Evolutionary conservation across 495 filamentous ascomycete genomes (phyloP).

Genomic region (Penicillium verhagenii): DNA sequence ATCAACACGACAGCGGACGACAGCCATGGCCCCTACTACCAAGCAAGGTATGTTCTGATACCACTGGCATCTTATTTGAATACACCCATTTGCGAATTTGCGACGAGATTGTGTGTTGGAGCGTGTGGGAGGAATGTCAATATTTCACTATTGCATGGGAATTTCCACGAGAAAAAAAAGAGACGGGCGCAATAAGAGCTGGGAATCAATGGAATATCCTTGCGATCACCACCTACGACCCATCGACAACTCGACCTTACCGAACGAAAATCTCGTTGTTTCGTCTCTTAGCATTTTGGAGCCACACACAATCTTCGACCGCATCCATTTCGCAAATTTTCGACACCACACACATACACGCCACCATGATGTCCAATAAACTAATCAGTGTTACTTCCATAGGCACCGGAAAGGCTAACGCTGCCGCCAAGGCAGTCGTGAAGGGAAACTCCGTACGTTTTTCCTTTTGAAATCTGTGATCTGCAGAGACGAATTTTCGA

Average conservation of each 20-base stretch:
- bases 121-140: conserved; percentile 10
- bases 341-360: conserved; percentile 2
- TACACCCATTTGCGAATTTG: conserved; percentile 31
- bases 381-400: conserved; percentile 29
- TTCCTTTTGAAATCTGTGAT: background rate
- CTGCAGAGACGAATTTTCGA: background rate
- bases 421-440: conserved; percentile 90
- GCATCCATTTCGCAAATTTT: conserved; percentile 14
- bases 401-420: conserved; percentile 79
- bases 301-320: conserved; percentile 3
- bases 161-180: conserved; percentile 11
- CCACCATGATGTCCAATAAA: background rate
- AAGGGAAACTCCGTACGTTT: conserved; percentile 69
- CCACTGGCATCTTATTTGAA: background rate
- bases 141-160: conserved; percentile 3
- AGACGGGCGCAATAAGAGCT: conserved; percentile 2
- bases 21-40: conserved; percentile 73
- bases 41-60: conserved; percentile 64
- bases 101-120: conserved; percentile 13
- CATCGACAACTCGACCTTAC: background rate
- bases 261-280: background rate
- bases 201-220: background rate
- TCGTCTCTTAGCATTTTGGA: background rate
- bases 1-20: conserved; percentile 53
- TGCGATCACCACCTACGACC: background rate